Conservation (phyloP, 495 filamentous ascomycete species). For the Haplographium delicatum region DNA sequence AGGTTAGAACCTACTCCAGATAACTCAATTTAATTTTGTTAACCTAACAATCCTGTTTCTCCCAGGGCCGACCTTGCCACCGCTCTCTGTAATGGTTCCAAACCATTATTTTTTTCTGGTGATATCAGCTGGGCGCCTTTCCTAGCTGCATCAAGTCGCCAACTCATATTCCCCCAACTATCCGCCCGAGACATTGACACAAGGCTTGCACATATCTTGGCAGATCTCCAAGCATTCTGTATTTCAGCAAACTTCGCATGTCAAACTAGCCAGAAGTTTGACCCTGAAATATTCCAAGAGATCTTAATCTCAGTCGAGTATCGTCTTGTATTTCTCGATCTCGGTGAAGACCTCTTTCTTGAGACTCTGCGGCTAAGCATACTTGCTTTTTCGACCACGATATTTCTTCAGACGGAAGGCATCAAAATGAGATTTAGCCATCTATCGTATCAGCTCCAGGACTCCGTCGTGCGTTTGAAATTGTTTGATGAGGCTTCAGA, state of each 20-base stretch:
- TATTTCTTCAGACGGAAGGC: conserved; percentile 26
- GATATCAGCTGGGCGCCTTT: conserved; percentile 25
- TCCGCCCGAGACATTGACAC: conserved; percentile 4
- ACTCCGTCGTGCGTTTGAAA: background rate
- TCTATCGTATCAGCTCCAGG: background rate
- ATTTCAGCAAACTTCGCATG: conserved; percentile 30
- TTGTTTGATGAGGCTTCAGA: no score
- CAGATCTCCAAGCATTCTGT: conserved; percentile 30
- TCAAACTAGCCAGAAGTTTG: conserved; percentile 19
- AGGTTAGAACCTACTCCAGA: conserved; percentile 28
- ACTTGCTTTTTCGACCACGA: conserved; percentile 30
- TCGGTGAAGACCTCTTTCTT: conserved; percentile 25
- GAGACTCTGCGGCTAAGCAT: conserved; percentile 28
- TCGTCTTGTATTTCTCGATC: conserved; percentile 32
- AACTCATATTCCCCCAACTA: conserved; percentile 1
- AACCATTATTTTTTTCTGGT: conserved; percentile 28
- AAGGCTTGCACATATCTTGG: conserved; percentile 27
- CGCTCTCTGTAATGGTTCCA: conserved; percentile 21
- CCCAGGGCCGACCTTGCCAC: conserved; percentile 16
- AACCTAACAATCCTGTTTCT: no score
- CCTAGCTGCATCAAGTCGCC: conserved; percentile 3
- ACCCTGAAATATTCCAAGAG: conserved; percentile 27
- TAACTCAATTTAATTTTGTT: no score
- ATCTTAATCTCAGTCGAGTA: conserved; percentile 38
- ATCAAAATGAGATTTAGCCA: background rate